These are phyloP conservation scores for Erodium chrysanthum DNA, from an alignment of 441 rosid genomes.

Conservation along the genomic window DNA sequence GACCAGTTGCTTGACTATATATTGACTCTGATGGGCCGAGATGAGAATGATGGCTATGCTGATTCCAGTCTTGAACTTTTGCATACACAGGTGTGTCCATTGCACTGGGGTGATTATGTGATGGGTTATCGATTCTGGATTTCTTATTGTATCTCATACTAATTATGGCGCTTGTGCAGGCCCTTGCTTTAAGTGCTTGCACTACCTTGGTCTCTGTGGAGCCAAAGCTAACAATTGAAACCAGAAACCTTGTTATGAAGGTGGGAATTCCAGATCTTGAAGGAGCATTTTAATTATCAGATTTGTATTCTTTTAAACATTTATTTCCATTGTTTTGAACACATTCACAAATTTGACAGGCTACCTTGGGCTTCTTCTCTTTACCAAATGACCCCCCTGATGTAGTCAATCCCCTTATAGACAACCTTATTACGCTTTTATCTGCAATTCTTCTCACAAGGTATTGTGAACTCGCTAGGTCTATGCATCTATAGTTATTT, in stretches of 20 bases:
- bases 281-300: background rate
- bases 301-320: background rate
- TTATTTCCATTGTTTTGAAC: constrained; percentile 12
- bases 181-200: constrained; percentile 93
- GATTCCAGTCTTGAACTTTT: constrained; percentile 90
- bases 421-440: constrained; percentile 85
- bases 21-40: constrained; percentile 94
- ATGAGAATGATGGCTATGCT: constrained; percentile 68
- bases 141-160: background rate
- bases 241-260: constrained; percentile 94
- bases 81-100: constrained; percentile 63
- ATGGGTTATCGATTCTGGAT: constrained; percentile 1
- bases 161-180: constrained; percentile 41
- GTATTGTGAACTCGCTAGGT: constrained; percentile 33
- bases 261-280: constrained; percentile 30
- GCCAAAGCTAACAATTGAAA: constrained; percentile 87
- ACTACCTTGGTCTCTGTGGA: constrained; percentile 97
- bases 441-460: constrained; percentile 98
- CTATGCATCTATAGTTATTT: constrained; percentile 8
- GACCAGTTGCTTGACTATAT: constrained; percentile 82
- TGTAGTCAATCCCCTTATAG: constrained; percentile 79
- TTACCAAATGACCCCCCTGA: constrained; percentile 85
- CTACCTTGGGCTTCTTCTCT: constrained; percentile 94
- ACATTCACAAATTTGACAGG: constrained; percentile 41
- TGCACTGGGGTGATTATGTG: constrained; percentile 19